phyloP scores from a whole-genome alignment of 768 basidiomycete genomes.

The Collybiopsis luxurians region DNA sequence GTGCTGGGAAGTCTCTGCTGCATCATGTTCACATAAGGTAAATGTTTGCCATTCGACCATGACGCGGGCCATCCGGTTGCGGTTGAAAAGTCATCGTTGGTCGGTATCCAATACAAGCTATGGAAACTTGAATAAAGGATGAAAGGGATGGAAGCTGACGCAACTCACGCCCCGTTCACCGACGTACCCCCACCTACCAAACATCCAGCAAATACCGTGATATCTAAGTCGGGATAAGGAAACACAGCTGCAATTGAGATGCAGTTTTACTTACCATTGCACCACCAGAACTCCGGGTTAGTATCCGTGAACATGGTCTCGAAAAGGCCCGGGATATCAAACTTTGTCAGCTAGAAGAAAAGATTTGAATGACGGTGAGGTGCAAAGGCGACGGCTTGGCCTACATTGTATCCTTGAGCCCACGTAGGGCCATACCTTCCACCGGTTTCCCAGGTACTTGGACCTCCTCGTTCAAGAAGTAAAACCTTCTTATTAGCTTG shows the following conservation, averaged over 20 bases:
- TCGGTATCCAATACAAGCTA: slow-evolving; percentile 53
- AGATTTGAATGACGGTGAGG: too few species aligned
- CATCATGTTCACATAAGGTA: slow-evolving; percentile 47
- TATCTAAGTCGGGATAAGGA: slow-evolving; percentile 31
- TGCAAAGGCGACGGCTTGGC: slow-evolving; percentile 7
- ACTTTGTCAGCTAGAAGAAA: slow-evolving; percentile 51
- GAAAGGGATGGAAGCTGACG: slow-evolving; percentile 14
- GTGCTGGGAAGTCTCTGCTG: slow-evolving; percentile 52
- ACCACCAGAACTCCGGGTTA: slow-evolving; percentile 63
- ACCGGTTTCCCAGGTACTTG: slow-evolving; percentile 56
- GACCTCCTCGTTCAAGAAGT: slow-evolving; percentile 62
- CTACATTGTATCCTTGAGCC: slow-evolving; percentile 43
- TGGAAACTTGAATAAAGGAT: slow-evolving; percentile 19
- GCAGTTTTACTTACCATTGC: slow-evolving; percentile 40
- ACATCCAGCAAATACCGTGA: slow-evolving; percentile 63
- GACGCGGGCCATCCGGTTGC: slow-evolving; percentile 50
- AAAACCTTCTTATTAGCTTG: slow-evolving; percentile 63
- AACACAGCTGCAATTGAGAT: too few species aligned
- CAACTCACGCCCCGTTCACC: slow-evolving; percentile 61
- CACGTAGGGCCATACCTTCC: slow-evolving; percentile 54
- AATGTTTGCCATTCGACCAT: slow-evolving; percentile 45
- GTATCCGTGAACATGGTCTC: slow-evolving; percentile 60
- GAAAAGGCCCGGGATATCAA: slow-evolving; percentile 63
- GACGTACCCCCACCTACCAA: slow-evolving; percentile 61
- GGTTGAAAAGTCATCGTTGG: slow-evolving; percentile 48